Evolutionary conservation across 352 stramenopile genomes (phyloP).

Genomic region (Thraustochytrium striatum): DNA sequence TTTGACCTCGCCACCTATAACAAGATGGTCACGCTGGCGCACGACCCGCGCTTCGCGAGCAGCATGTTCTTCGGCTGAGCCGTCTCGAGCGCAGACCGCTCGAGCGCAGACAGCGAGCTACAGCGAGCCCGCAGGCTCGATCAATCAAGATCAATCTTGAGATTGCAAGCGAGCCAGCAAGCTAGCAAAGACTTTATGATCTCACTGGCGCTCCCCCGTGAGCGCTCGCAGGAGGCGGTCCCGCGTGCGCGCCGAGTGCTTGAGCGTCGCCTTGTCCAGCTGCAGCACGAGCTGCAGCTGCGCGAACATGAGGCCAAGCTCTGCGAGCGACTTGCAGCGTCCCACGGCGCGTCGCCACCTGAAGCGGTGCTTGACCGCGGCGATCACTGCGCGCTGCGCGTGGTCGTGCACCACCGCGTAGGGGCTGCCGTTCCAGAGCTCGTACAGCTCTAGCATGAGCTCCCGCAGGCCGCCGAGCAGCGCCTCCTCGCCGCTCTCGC

Average conservation of each 20-base stretch:
- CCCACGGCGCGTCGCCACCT: background rate
- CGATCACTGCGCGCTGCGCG: constrained; percentile 32
- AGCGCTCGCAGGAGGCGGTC: too few species aligned
- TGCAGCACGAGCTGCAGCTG: constrained; percentile 37
- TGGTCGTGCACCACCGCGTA: constrained; percentile 27
- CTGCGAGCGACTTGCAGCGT: background rate
- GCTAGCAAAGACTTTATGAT: too few species aligned
- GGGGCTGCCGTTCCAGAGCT: constrained; percentile 18
- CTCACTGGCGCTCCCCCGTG: too few species aligned
- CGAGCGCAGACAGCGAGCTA: too few species aligned
- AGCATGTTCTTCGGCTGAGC: too few species aligned
- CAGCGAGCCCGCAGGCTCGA: too few species aligned
- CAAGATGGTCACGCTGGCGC: constrained; percentile 25
- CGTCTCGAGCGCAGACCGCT: too few species aligned
- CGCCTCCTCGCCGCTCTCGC: background rate
- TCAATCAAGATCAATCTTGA: too few species aligned
- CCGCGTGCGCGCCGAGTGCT: too few species aligned
- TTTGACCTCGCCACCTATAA: constrained; percentile 41
- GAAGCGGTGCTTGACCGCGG: background rate
- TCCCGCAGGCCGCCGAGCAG: background rate
- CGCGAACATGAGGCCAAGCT: constrained; percentile 32
- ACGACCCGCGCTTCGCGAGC: background rate
- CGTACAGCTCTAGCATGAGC: constrained; percentile 8
- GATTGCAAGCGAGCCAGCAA: too few species aligned
- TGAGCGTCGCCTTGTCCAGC: too few species aligned